Base-by-base conservation (phyloP, 805 yeast genomes). In the Trichomonascus vanleenenianus region DNA sequence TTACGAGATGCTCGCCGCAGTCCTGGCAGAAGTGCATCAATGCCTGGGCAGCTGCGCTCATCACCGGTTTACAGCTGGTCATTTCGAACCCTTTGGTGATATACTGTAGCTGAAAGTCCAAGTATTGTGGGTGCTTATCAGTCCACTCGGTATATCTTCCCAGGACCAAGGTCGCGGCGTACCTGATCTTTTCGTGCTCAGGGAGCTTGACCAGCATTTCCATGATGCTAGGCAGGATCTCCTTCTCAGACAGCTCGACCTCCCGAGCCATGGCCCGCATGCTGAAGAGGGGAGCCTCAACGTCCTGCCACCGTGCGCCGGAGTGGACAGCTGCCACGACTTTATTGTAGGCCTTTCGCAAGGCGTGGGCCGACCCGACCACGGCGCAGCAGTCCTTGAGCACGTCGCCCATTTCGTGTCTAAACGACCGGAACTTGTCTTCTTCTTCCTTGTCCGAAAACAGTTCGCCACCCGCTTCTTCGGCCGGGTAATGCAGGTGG, bases 141-240 rank as follows among this genome's bases (percentile, higher is more conserved):
- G 97, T 86, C 97, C 98, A 93, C 65, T 84, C 87, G 1, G 97
- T 85, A 63, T 93, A 93, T 56, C 98, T 74, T n/a, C 98, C 97
- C 35, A 93, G 68, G 1, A 93, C 95, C 58, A 93, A 72, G 0
- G 96, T 87, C 1, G 95, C 88, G 5, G 97, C 94, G 59, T 91
- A 93, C 61, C 96, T 74, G 43, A 93, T 78, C 59, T 86, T 85
- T 16, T 83, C 80, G 58, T 86, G 88, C 53, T 85, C 91, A 0
- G 97, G 96, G 45, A 86, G 67, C 57, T 74, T 79, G 30, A 79
- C 73, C 31, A 85, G 67, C 50, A 72, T 63, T 39, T 76, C 72
- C 95, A 85, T 77, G 52, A 89, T 79, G 47, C 78, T 75, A 1
- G 97, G 96, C 51, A 91, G 66, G 10, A 83, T 74, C 20, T 65